These are phyloP conservation scores for Globisporangium okanoganense DNA, from an alignment of 352 stramenopile species.

Conservation along the genomic window DNA sequence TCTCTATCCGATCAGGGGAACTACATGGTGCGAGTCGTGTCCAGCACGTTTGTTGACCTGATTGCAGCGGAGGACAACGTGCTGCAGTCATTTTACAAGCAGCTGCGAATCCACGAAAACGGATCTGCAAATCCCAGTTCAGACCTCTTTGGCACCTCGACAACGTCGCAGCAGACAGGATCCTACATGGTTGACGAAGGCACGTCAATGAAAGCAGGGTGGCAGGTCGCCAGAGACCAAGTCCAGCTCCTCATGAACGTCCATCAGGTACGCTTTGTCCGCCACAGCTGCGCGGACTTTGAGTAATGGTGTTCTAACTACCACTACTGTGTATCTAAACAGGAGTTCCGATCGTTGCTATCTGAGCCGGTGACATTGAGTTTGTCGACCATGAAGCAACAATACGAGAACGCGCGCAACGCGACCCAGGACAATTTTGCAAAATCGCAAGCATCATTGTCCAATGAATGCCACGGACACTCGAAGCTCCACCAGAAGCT, in stretches of 20 bases:
- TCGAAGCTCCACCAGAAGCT: conserved; percentile 62
- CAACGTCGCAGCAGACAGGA: conserved; percentile 15
- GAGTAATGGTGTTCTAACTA: neutral
- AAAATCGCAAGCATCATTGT: conserved; percentile 43
- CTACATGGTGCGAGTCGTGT: conserved; percentile 49
- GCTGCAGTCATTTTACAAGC: conserved; percentile 43
- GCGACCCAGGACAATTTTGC: conserved; percentile 66
- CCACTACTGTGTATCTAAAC: neutral
- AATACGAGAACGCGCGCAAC: conserved; percentile 59
- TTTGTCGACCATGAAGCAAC: conserved; percentile 71
- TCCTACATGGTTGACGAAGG: conserved; percentile 38
- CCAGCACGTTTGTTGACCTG: conserved; percentile 46
- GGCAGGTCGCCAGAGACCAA: conserved; percentile 59
- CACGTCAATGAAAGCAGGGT: conserved; percentile 46
- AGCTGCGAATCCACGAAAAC: conserved; percentile 51
- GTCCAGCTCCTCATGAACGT: conserved; percentile 54
- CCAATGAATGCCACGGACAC: conserved; percentile 36
- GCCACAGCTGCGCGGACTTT: too few species aligned
- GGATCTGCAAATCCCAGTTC: conserved; percentile 19
- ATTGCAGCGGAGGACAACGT: conserved; percentile 57
- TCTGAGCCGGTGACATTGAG: conserved; percentile 68
- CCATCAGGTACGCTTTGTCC: conserved; percentile 57
- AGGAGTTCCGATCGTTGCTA: conserved; percentile 78
- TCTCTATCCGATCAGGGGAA: conserved; percentile 63
- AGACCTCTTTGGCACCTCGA: conserved; percentile 37